Conservation (phyloP, 208 protist genomes). For the Leishmania lainsoni region DNA sequence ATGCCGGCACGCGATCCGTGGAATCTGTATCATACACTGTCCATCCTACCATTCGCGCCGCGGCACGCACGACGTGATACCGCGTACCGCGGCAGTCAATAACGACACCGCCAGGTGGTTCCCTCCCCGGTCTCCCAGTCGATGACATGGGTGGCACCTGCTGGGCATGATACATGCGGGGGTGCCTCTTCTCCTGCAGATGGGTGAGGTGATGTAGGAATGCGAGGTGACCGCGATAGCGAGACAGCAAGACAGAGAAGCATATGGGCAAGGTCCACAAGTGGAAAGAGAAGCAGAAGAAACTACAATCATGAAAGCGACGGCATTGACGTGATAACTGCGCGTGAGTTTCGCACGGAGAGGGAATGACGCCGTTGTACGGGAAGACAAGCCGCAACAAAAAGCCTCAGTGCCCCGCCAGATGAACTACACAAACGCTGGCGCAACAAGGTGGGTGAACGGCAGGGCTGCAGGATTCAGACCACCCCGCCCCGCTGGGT, state of each 20-base stretch:
- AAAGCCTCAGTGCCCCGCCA: not conserved
- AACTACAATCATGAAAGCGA: not conserved
- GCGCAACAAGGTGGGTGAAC: not conserved
- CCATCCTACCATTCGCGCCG: conserved; percentile 65
- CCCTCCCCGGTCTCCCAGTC: not conserved
- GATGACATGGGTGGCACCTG: not conserved
- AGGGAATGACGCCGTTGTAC: not conserved
- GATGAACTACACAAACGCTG: not conserved
- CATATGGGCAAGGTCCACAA: not conserved
- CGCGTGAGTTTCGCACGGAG: not conserved
- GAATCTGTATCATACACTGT: conserved; percentile 51
- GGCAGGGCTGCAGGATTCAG: not conserved
- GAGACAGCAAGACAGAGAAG: not conserved
- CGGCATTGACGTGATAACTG: not conserved
- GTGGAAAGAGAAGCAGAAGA: not conserved
- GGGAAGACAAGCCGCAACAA: not conserved
- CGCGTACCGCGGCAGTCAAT: conserved; percentile 65
- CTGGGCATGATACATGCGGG: not conserved
- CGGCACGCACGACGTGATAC: conserved; percentile 85
- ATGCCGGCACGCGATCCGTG: conserved; percentile 34
- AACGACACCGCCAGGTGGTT: conserved; percentile 28
- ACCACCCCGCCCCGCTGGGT: not conserved
- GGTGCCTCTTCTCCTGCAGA: not conserved
- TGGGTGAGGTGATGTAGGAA: not conserved
- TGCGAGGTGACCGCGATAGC: not conserved